Percentiles rank a stretch among this genome's conserved stretches.
Evolutionary conservation across 1,284 basidiomycete species (phyloP).

Genomic region (Moniliella sp.): DNA sequence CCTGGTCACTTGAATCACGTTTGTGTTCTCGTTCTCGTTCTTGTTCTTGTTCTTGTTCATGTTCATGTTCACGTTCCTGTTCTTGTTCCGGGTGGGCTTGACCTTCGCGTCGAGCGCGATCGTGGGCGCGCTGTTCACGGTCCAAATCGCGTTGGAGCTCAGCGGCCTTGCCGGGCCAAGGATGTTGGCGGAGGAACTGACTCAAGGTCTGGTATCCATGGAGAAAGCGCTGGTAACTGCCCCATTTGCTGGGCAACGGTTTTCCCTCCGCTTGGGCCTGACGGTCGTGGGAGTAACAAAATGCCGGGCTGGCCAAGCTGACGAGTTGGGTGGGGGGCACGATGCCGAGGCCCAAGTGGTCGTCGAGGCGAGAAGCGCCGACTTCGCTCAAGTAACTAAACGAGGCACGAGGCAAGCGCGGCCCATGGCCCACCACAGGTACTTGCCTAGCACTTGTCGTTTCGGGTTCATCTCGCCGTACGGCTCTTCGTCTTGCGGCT

Average conservation of each 20-base stretch:
- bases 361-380: conserved; percentile 63
- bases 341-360: conserved; percentile 52
- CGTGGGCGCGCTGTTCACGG: conserved; percentile 45
- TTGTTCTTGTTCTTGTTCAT: too few relatives aligned
- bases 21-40: too few relatives aligned
- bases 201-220: conserved; percentile 67
- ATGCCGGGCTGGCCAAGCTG: conserved; percentile 42
- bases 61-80: too few relatives aligned
- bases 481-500: conserved; percentile 31
- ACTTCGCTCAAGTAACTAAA: conserved; percentile 43
- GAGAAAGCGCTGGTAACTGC: conserved; percentile 70
- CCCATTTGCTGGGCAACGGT: conserved; percentile 62
- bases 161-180: conserved; percentile 58
- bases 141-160: conserved; percentile 45
- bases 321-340: conserved; percentile 69
- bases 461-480: conserved; percentile 25
- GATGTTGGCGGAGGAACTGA: conserved; percentile 60
- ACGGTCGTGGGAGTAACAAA: conserved; percentile 22
- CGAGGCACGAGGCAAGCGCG: conserved; percentile 29
- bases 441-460: conserved; percentile 27
- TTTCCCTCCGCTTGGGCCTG: too few relatives aligned
- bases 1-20: too few relatives aligned
- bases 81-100: too few relatives aligned
- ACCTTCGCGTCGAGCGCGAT: conserved; percentile 17
- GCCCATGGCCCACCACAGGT: conserved; percentile 33